Evolutionary conservation across 2,329 filamentous ascomycete genomes (phyloP), one percentile per base, ranked within the genome.

Genomic region (Aspergillus pseudoglaucus): DNA sequence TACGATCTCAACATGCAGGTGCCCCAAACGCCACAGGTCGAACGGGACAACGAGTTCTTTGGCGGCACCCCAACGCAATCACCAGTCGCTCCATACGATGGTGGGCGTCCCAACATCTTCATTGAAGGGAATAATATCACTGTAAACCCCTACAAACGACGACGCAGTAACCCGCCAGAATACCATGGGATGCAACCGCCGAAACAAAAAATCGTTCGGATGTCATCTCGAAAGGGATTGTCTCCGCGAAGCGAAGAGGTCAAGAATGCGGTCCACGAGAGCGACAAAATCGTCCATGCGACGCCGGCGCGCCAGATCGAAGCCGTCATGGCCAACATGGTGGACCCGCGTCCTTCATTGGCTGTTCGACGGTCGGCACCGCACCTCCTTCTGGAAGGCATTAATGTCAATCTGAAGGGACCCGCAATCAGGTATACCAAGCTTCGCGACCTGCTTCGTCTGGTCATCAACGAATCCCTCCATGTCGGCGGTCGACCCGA

Each of bases 1-100:
- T 87, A 87, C 57, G 84, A 87, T 59, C 79, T 87, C 66, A 84
- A 87, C 59, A 85, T 87, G 82, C 80, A 84, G 56, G 76, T 88
- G 38, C 84, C 84, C n/a, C 81, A 84, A 53, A 81, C 78, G 10
- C 80, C 79, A 6, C 65, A 73, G 40, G 69, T 71, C 32, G 71
- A 67, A 20, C 48, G 61, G 14, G 68, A 71, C 7, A 62, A 62
- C 38, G 66, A 70, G 5, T 59, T 63, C 17, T 55, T 66, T 14
- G 53, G 25, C 25, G 25, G 58, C 8, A 8, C 37, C 12, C 53
- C 58, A 7, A 55, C 56, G 14, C 59, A 58, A 32, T 53, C 57
- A 10, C 47, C 57, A 23, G 53, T 57, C 12, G 48, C 48, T 8
- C 48, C 57, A 20, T 58, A 59, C 37, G 69, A 72, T 37, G 61